phyloP scores from a whole-genome alignment of 371 early-diverging fungal species.

The Capniomyces stellatus region DNA sequence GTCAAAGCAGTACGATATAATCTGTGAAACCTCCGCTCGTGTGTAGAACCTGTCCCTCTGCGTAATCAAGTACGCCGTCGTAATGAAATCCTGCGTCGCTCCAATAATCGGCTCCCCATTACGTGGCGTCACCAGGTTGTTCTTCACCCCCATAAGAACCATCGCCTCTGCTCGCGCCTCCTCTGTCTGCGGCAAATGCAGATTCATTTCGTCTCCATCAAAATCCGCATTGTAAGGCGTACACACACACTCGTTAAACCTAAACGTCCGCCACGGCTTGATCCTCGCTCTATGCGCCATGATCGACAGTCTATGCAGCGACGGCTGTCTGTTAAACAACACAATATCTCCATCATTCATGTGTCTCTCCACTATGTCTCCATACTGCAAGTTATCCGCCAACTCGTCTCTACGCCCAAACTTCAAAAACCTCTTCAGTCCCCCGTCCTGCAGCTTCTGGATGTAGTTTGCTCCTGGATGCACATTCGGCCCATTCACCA shows the following conservation, averaged over 20 bases:
- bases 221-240: slow-evolving; percentile 99
- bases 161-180: slow-evolving; percentile 97
- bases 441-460: slow-evolving; percentile 20
- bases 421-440: slow-evolving; percentile 45
- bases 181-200: slow-evolving; percentile 98
- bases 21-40: slow-evolving; percentile 82
- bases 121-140: slow-evolving; percentile 94
- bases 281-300: slow-evolving; percentile 95
- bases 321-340: slow-evolving; percentile 99
- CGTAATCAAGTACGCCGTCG: slow-evolving; percentile 85
- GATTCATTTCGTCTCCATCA: slow-evolving; percentile 99
- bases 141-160: slow-evolving; percentile 92
- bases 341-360: slow-evolving; percentile 92
- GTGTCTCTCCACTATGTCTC: slow-evolving; percentile 97
- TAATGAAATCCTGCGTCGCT: slow-evolving; percentile 99
- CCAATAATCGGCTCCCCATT: slow-evolving; percentile 98
- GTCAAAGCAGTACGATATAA: slow-evolving; percentile 71
- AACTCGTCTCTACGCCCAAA: slow-evolving; percentile 50
- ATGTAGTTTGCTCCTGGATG: slow-evolving; percentile 97
- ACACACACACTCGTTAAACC: slow-evolving; percentile 99
- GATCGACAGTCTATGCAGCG: slow-evolving; percentile 95
- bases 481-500: slow-evolving; percentile 78
- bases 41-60: slow-evolving; percentile 88
- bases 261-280: slow-evolving; percentile 93
- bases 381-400: slow-evolving; percentile 60